These are phyloP conservation scores for Leccinellum luteum DNA, from an alignment of 768 basidiomycete genomes.

Conservation along the genomic window DNA sequence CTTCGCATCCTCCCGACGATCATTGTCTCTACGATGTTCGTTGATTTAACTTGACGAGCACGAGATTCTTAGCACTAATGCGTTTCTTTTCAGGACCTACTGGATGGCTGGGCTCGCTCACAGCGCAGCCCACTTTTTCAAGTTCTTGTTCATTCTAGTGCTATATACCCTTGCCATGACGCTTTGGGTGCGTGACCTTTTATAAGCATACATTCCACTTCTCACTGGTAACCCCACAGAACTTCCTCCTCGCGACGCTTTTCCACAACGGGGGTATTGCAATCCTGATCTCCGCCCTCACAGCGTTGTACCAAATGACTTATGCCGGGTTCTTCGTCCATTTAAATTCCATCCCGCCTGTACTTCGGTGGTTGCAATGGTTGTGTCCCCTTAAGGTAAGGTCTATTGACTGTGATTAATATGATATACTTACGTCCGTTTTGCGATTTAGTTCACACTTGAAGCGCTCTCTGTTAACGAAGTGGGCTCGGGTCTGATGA, in stretches of 20 bases:
- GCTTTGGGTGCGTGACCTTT: slow-evolving; percentile 59
- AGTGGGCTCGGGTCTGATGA: slow-evolving; percentile 84
- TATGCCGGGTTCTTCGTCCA: slow-evolving; percentile 94
- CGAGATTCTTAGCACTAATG: slow-evolving; percentile 3
- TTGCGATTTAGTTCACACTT: slow-evolving; percentile 46
- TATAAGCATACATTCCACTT: not conserved
- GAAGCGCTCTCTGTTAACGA: slow-evolving; percentile 92
- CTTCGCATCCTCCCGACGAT: slow-evolving; percentile 88
- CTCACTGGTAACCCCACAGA: slow-evolving; percentile 42
- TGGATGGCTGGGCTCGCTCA: slow-evolving; percentile 93
- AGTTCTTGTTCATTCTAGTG: slow-evolving; percentile 87
- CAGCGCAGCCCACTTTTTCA: slow-evolving; percentile 85
- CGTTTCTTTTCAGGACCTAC: slow-evolving; percentile 55
- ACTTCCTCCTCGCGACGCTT: slow-evolving; percentile 83
- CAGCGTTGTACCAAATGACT: slow-evolving; percentile 80
- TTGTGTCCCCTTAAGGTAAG: slow-evolving; percentile 70
- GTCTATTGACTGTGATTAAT: not conserved
- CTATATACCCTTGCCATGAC: slow-evolving; percentile 85
- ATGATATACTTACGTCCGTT: not conserved
- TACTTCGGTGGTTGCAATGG: slow-evolving; percentile 93
- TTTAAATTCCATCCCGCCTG: slow-evolving; percentile 78
- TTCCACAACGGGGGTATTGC: slow-evolving; percentile 89
- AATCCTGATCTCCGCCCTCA: slow-evolving; percentile 79
- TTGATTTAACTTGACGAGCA: slow-evolving; percentile 1
- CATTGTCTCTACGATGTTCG: slow-evolving; percentile 79